A percentile compares a stretch with the other conserved stretches of the same genome.
These are phyloP conservation scores for Salisapilia sapeloensis DNA, from an alignment of 352 stramenopile species.

Conservation along the genomic window DNA sequence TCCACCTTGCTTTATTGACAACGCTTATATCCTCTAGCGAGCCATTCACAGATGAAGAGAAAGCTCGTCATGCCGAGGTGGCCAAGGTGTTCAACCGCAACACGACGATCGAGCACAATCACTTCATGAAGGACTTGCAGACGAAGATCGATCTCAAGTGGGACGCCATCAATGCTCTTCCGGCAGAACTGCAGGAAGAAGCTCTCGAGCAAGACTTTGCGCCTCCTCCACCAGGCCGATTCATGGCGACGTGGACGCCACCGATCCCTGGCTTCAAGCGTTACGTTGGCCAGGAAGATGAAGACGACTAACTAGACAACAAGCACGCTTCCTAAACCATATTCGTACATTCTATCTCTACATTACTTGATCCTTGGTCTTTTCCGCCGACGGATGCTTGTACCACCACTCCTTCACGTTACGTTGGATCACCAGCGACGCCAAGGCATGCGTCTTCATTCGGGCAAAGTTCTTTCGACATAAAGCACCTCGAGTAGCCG, in stretches of 20 bases:
- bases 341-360: no score
- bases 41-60: constrained; percentile 67
- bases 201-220: constrained; percentile 52
- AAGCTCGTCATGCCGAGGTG: constrained; percentile 61
- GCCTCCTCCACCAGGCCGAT: constrained; percentile 37
- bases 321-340: no score
- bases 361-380: no score
- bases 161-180: constrained; percentile 79
- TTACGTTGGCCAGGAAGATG: constrained; percentile 51
- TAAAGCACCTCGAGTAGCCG: constrained; percentile 57
- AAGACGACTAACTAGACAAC: constrained; percentile 7
- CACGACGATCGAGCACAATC: constrained; percentile 73
- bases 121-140: constrained; percentile 78
- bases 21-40: constrained; percentile 15
- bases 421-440: constrained; percentile 70
- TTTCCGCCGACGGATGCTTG: constrained; percentile 19
- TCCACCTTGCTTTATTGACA: background rate
- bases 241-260: constrained; percentile 75
- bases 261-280: constrained; percentile 75
- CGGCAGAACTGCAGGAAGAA: constrained; percentile 57
- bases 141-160: constrained; percentile 87
- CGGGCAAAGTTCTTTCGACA: constrained; percentile 76
- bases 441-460: constrained; percentile 72
- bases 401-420: constrained; percentile 78
- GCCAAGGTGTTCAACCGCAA: constrained; percentile 66